phyloP scores from a whole-genome alignment of 352 stramenopile genomes.

The Pythium phragmiticola region DNA sequence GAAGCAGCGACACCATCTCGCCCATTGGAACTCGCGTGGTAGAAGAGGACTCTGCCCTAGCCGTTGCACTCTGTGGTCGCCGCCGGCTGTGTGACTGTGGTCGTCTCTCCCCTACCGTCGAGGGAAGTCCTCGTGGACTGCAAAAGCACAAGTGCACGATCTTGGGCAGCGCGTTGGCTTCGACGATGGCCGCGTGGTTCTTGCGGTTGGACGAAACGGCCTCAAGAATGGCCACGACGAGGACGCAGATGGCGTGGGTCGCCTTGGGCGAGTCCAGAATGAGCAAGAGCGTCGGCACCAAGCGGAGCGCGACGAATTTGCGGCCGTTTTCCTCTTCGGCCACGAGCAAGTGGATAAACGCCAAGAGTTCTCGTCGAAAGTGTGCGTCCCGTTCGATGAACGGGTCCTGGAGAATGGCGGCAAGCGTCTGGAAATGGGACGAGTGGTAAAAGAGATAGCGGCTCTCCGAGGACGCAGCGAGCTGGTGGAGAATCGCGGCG shows the following conservation, averaged over 20 bases:
- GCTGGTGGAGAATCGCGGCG: constrained; percentile 52
- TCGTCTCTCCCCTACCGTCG: constrained; percentile 3
- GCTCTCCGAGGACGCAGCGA: constrained; percentile 57
- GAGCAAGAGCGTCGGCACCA: constrained; percentile 54
- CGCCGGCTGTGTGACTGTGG: too few species aligned
- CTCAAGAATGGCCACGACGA: constrained; percentile 64
- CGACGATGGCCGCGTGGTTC: constrained; percentile 53
- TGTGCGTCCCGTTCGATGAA: constrained; percentile 61
- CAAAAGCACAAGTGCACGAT: constrained; percentile 59
- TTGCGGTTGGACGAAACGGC: constrained; percentile 41
- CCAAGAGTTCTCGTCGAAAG: constrained; percentile 63
- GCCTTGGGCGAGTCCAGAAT: constrained; percentile 43
- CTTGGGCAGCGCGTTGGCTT: constrained; percentile 41
- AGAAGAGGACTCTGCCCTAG: neutral
- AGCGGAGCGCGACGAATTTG: constrained; percentile 51
- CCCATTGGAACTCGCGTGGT: neutral
- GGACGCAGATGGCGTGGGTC: constrained; percentile 38
- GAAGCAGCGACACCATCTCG: constrained; percentile 1
- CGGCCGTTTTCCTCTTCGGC: constrained; percentile 54
- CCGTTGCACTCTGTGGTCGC: constrained; percentile 6
- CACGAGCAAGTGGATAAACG: constrained; percentile 60
- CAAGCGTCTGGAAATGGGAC: constrained; percentile 52
- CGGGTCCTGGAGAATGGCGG: constrained; percentile 52
- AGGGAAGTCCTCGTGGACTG: constrained; percentile 6
- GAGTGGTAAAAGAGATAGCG: constrained; percentile 62